Evolutionary conservation across 805 yeast genomes (phyloP), one percentile per base, ranked within the genome.

Genomic region (Saccharomycopsis guyanensis): DNA sequence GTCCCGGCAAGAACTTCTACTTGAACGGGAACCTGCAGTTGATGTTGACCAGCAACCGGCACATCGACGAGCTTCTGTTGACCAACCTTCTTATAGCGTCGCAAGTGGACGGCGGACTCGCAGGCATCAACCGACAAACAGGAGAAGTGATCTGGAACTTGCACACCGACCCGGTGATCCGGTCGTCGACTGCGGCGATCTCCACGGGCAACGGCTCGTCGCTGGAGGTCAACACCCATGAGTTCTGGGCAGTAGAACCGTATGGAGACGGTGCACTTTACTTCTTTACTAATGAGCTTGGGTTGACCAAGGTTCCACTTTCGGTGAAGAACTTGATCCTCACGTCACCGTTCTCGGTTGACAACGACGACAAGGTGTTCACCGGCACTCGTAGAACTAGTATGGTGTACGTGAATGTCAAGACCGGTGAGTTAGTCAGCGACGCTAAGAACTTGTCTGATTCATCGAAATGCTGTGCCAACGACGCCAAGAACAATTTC

Each of bases 211-310:
- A 24, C 57, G 8, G 55, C 51, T 66, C 51, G 59, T 65, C 19
- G 22, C 8, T 12, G 3, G 7, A 20, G n/a, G 33, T 38, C 18
- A 38, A 44, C 8, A 66, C 55, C 19, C 60, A 61, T 2, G 66
- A 68, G 18, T 75, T 82, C 0, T 85, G 97, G 91, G 80, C 91
- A 43, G 91, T 93, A 1, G 98, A 93, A 55, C 97, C 97, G 0
- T 75, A 73, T 53, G 81, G 80, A 3, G 95, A 85, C 48, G 98
- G 98, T 1, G 68, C 81, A 0, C 68, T 93, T 3, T 89, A 81
- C 61, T 86, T 80, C 59, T 91, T 91, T 63, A 80, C 85, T 13
- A 78, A 80, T 15, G 76, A 75, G 29, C 60, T 62, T 34, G 97
- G 97, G 0, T 63, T 93, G 20, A 86, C 84, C 57, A 82, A 77